phyloP scores from a whole-genome alignment of 2,329 filamentous ascomycete species.

The Pseudogymnoascus sp. region DNA sequence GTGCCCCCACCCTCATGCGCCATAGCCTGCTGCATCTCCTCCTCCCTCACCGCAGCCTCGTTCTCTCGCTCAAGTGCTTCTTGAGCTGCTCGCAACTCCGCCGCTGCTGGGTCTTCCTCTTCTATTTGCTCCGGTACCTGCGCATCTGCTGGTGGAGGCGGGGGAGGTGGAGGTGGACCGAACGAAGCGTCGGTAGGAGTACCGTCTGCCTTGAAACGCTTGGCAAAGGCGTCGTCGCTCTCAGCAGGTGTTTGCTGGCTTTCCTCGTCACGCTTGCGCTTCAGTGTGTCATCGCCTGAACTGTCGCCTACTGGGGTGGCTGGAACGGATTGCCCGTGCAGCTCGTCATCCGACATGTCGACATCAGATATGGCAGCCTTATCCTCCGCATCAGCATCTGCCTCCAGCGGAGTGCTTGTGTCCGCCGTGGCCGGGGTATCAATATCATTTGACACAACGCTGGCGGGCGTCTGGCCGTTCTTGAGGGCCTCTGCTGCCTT shows the following conservation, averaged over 20 bases:
- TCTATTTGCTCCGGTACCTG: not conserved
- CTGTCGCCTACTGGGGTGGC: conserved; percentile 34
- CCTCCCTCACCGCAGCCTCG: conserved; percentile 15
- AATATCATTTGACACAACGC: conserved; percentile 17
- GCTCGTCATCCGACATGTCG: conserved; percentile 34
- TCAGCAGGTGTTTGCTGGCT: conserved; percentile 20
- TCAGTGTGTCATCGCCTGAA: conserved; percentile 32
- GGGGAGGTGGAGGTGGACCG: conserved; percentile 18
- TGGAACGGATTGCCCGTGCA: conserved; percentile 35
- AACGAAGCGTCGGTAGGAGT: not conserved
- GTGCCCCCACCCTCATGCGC: not conserved
- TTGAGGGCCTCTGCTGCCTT: conserved; percentile 26
- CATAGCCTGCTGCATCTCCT: conserved; percentile 2
- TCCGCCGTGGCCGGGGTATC: conserved; percentile 24
- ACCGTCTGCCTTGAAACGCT: conserved; percentile 25
- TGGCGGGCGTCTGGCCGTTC: conserved; percentile 23
- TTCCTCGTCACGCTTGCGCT: conserved; percentile 56
- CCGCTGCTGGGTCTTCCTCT: conserved; percentile 17
- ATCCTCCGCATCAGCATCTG: conserved; percentile 22
- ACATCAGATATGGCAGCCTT: conserved; percentile 20
- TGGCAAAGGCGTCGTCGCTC: conserved; percentile 19
- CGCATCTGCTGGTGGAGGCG: conserved; percentile 20
- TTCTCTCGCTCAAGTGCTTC: conserved; percentile 27
- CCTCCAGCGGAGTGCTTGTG: conserved; percentile 31
- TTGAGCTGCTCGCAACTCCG: conserved; percentile 20